phyloP scores from a whole-genome alignment of 352 stramenopile genomes.

The Globisporangium rhizosaccharum region DNA sequence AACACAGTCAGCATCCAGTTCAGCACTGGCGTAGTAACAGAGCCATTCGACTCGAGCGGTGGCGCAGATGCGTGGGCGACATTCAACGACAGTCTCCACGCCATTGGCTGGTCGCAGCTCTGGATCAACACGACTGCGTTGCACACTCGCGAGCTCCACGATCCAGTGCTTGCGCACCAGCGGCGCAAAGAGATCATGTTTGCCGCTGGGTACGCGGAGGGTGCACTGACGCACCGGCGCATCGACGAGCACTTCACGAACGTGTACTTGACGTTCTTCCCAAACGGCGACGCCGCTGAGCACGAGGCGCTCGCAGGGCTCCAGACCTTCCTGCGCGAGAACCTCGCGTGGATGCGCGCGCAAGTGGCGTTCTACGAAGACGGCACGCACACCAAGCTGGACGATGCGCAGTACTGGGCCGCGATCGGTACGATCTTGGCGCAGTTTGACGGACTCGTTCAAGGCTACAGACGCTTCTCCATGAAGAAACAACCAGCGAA shows the following conservation, averaged over 20 bases:
- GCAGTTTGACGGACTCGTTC: constrained; percentile 50
- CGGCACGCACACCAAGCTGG: constrained; percentile 9
- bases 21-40: not conserved
- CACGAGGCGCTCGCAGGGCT: constrained; percentile 21
- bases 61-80: constrained; percentile 27
- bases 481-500: constrained; percentile 17
- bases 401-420: constrained; percentile 31
- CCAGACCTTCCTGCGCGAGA: constrained; percentile 33
- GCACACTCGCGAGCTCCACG: constrained; percentile 14
- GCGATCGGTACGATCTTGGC: constrained; percentile 27
- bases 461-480: constrained; percentile 31
- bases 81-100: constrained; percentile 50
- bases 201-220: constrained; percentile 54
- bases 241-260: constrained; percentile 66
- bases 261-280: constrained; percentile 45
- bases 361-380: constrained; percentile 21
- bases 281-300: constrained; percentile 23
- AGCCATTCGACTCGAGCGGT: not conserved
- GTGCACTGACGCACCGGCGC: constrained; percentile 47
- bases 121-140: constrained; percentile 37
- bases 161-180: constrained; percentile 3
- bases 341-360: constrained; percentile 38
- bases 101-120: constrained; percentile 48
- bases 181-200: constrained; percentile 36
- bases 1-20: constrained; percentile 6